These are phyloP conservation scores for Leishmania major DNA, from an alignment of 208 protist species.

Conservation along the genomic window DNA sequence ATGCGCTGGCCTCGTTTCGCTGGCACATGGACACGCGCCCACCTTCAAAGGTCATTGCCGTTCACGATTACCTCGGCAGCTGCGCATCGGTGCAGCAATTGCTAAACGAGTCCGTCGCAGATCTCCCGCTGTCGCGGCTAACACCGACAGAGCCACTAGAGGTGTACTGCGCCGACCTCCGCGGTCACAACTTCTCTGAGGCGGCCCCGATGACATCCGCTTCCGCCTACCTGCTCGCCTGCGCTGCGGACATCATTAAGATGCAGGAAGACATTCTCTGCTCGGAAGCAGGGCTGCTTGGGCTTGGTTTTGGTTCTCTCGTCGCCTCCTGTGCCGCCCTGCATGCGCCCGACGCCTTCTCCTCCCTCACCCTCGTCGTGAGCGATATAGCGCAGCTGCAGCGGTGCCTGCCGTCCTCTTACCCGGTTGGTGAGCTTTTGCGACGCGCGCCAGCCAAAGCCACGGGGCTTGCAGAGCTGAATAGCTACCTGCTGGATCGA, in stretches of 20 bases:
- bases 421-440: conserved; percentile 37
- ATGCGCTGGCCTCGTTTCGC: conserved; percentile 66
- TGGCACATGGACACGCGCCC: conserved; percentile 83
- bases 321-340: conserved; percentile 64
- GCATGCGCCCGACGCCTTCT: conserved; percentile 54
- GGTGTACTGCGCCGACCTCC: conserved; percentile 79
- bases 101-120: conserved; percentile 47
- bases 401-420: conserved; percentile 35
- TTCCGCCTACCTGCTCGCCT: conserved; percentile 39
- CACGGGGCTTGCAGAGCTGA: conserved; percentile 37
- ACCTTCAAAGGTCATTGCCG: conserved; percentile 60
- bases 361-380: conserved; percentile 68
- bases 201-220: conserved; percentile 18
- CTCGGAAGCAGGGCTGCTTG: conserved; percentile 45
- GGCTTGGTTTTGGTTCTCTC: conserved; percentile 79
- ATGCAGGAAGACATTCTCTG: conserved; percentile 57
- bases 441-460: conserved; percentile 23
- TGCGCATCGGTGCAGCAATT: conserved; percentile 61
- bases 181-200: conserved; percentile 73
- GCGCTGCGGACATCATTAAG: conserved; percentile 60
- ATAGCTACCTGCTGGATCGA: conserved; percentile 42
- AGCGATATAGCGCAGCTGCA: conserved; percentile 48
- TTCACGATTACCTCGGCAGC: conserved; percentile 81
- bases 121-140: conserved; percentile 44
- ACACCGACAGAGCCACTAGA: conserved; percentile 68